Conservation (phyloP, 2,329 filamentous ascomycete species). For the Cladobotryum mycophilum region DNA sequence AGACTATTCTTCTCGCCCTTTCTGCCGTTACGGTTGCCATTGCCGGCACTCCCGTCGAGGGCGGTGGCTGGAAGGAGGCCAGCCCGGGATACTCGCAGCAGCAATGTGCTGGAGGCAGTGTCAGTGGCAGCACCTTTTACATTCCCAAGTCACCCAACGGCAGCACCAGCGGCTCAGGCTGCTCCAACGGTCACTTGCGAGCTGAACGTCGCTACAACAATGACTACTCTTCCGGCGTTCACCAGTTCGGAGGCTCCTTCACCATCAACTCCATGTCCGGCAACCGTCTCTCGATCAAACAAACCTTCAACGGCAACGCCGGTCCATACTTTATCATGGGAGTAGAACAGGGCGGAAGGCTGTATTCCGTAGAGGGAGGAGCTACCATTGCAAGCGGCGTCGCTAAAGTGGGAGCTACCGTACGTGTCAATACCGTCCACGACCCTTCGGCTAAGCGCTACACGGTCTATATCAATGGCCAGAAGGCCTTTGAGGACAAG, state of each 20-base stretch:
- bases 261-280: constrained; percentile 19
- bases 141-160: constrained; percentile 16
- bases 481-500: constrained; percentile 14
- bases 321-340: constrained; percentile 19
- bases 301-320: constrained; percentile 18
- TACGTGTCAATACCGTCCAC: constrained; percentile 21
- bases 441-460: constrained; percentile 14
- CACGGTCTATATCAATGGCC: constrained; percentile 21
- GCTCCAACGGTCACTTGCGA: constrained; percentile 18
- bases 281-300: constrained; percentile 19
- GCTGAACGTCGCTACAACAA: constrained; percentile 17
- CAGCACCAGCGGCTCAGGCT: constrained; percentile 14
- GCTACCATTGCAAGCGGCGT: constrained; percentile 14
- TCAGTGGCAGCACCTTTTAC: constrained; percentile 14
- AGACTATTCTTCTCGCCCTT: constrained; percentile 11
- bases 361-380: constrained; percentile 19
- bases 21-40: constrained; percentile 9
- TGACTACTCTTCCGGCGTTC: constrained; percentile 16
- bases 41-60: constrained; percentile 14
- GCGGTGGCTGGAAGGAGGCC: constrained; percentile 12
- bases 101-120: constrained; percentile 15
- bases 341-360: constrained; percentile 12
- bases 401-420: constrained; percentile 14
- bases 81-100: constrained; percentile 9
- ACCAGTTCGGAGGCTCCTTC: constrained; percentile 20